Evolutionary conservation across 2,329 filamentous ascomycete genomes (phyloP).

Genomic region (Rhytidhysteron rufulum): DNA sequence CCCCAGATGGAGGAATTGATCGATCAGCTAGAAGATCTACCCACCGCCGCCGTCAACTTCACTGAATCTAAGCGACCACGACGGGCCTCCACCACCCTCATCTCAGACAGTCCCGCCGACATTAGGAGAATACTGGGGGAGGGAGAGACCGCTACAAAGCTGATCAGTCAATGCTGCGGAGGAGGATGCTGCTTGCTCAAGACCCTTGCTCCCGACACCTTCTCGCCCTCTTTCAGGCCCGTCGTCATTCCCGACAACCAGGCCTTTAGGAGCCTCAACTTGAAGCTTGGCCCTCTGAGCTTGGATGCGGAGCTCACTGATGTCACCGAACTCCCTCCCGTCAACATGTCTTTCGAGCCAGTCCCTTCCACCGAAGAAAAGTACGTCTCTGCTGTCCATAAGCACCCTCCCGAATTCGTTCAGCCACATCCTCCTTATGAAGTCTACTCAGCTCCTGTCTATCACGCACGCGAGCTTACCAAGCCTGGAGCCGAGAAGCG

Average conservation of each 20-base stretch:
- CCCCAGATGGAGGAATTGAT: constrained; percentile 39
- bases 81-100: constrained; percentile 66
- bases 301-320: constrained; percentile 66
- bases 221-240: constrained; percentile 41
- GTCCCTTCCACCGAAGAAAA: constrained; percentile 43
- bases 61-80: constrained; percentile 42
- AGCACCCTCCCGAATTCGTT: constrained; percentile 81
- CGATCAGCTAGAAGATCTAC: constrained; percentile 39
- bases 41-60: constrained; percentile 31
- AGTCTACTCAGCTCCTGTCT: constrained; percentile 85
- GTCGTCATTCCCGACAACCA: constrained; percentile 70
- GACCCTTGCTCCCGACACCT: constrained; percentile 47
- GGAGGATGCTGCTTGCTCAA: constrained; percentile 62
- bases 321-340: constrained; percentile 67
- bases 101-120: constrained; percentile 57
- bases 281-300: constrained; percentile 73
- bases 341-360: constrained; percentile 68
- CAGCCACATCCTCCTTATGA: constrained; percentile 92
- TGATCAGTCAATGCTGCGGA: constrained; percentile 61
- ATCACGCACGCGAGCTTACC: constrained; percentile 81
- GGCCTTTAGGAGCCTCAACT: constrained; percentile 73
- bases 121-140: constrained; percentile 56
- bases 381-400: constrained; percentile 42
- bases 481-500: constrained; percentile 87
- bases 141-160: constrained; percentile 53